A percentile compares a stretch with the other conserved stretches of the same genome.
These are phyloP conservation scores for Omphalea diandra DNA, from an alignment of 441 rosid species.

Conservation along the genomic window DNA sequence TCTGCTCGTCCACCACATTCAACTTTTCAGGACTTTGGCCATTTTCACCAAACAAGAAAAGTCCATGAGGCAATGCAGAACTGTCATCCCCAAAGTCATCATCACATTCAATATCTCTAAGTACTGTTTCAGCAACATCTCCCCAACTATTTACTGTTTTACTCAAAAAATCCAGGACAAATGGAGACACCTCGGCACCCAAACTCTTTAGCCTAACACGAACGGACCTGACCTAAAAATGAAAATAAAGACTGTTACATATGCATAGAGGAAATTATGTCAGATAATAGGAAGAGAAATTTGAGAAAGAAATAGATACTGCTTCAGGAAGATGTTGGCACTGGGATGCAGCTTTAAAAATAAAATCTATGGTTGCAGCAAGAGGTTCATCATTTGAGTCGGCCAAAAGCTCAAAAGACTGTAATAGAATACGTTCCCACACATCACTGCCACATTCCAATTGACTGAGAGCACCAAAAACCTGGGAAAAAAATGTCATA, in stretches of 20 bases:
- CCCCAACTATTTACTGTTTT: conserved; percentile 61
- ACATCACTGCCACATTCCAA: conserved; percentile 59
- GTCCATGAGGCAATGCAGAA: conserved; percentile 35
- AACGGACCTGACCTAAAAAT: conserved; percentile 56
- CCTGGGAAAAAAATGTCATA: conserved; percentile 36
- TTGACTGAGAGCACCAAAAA: conserved; percentile 65
- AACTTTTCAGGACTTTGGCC: conserved; percentile 39
- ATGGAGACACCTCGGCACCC: conserved; percentile 62
- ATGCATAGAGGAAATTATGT: conserved; percentile 12
- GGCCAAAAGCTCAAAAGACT: conserved; percentile 51
- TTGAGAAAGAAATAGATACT: conserved; percentile 36
- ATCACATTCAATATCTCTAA: conserved; percentile 59
- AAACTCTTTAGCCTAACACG: conserved; percentile 62
- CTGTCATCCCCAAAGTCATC: conserved; percentile 39
- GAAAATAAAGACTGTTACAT: conserved; percentile 7
- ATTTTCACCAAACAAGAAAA: conserved; percentile 48
- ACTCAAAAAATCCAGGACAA: conserved; percentile 64
- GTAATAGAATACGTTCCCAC: conserved; percentile 58
- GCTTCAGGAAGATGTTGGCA: conserved; percentile 79
- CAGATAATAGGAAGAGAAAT: background rate
- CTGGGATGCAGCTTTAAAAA: conserved; percentile 69
- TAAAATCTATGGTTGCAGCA: conserved; percentile 56
- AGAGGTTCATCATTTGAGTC: conserved; percentile 66
- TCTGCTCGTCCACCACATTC: conserved; percentile 44
- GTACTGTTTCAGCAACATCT: conserved; percentile 61